Evolutionary conservation across 2,329 filamentous ascomycete genomes (phyloP).

Genomic region (Diaporthe longicolla): DNA sequence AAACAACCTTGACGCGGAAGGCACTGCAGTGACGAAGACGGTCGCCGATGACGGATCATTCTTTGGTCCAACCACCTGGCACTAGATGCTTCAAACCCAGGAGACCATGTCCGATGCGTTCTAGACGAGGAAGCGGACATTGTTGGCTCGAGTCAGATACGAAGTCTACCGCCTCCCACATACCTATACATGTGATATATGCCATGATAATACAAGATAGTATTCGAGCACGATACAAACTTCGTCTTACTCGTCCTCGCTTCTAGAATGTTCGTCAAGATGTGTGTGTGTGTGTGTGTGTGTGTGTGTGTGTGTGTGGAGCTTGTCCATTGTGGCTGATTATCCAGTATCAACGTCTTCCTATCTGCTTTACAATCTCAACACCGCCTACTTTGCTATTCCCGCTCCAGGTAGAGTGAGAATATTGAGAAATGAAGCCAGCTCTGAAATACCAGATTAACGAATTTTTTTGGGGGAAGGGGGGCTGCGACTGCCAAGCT

Average conservation of each 20-base stretch:
- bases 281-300: not conserved
- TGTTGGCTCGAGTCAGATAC: not conserved
- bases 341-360: too few species aligned
- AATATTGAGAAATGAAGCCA: too few species aligned
- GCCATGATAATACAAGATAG: not conserved
- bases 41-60: conserved; percentile 49
- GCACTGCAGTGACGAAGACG: conserved; percentile 48
- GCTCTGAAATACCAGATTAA: too few species aligned
- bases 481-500: not conserved
- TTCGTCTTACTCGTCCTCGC: not conserved
- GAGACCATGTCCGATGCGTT: not conserved
- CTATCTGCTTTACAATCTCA: too few species aligned
- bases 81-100: conserved; percentile 13
- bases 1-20: conserved; percentile 39
- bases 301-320: not conserved
- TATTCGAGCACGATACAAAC: not conserved
- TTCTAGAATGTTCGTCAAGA: not conserved
- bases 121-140: not conserved
- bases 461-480: too few species aligned
- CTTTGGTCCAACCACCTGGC: conserved; percentile 49
- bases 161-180: too few species aligned
- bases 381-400: too few species aligned
- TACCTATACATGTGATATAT: not conserved
- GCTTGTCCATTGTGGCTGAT: not conserved
- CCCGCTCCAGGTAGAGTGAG: too few species aligned